Evolutionary conservation across 441 rosid genomes (phyloP), one percentile per base, ranked within the genome.

Genomic region (Mallotus japonicus): DNA sequence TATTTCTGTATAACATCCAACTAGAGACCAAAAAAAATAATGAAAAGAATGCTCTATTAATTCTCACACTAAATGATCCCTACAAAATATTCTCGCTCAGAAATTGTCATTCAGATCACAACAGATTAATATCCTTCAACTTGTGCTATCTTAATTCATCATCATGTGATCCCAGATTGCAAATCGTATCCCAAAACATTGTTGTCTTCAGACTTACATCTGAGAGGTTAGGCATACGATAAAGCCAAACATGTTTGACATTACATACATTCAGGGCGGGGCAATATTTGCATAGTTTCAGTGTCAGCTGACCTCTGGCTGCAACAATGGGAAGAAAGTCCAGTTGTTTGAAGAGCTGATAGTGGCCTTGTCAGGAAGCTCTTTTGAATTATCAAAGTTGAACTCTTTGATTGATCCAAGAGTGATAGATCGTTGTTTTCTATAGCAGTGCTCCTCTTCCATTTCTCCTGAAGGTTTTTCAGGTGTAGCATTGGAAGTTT

Each of bases 251-350:
- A 53, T 53, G 62, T 44, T 37, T 28, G 53, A 62, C 57, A 24
- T 40, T 76, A 66, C 34, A 70, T 47, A 19, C 19, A 67, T 56
- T 42, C 54, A 54, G 49, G 61, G 13, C 62, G 65, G 65, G 57
- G 55, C 60, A 62, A 63, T 62, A 13, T 37, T 37, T 11, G 37
- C 70, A 62, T 72, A 20, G 62, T 69, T 67, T n/a, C 73, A 63
- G 65, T 74, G 73, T 92, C 86, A 92, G 83, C 89, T 86, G 68
- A 89, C 85, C 77, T 86, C 91, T 60, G 99, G 91, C 78, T 91
- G 94, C 81, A 92, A 85, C 79, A 89, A 78, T 0, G 97, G 96
- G 87, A 91, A 92, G 89, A 95, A 91, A 70, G 92, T 88, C 99
- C 96, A 92, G 76, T 78, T 85, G 77, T 83, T 83, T 69, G 90